Percentiles rank a stretch among this genome's conserved stretches.
Conservation (phyloP, 2,329 filamentous ascomycete species). For the Botryotinia narcissicola region DNA sequence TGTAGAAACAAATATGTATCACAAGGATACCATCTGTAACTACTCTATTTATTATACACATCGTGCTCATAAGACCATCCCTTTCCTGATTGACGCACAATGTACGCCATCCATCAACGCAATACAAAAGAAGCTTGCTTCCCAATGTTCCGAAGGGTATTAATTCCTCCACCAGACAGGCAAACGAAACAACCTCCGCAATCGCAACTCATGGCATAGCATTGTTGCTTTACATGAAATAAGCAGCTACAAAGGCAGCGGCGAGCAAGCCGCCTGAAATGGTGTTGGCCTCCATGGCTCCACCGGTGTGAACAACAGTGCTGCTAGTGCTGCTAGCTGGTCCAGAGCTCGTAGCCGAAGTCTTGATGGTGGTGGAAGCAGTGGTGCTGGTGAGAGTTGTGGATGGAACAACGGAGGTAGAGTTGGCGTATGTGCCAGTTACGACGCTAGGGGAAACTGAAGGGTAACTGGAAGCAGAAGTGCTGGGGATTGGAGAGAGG, state of each 20-base stretch:
- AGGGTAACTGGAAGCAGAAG: neutral
- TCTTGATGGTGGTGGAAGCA: neutral
- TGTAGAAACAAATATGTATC: neutral
- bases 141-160: neutral
- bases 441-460: neutral
- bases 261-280: neutral
- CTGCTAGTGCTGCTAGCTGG: neutral
- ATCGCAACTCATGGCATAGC: neutral
- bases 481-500: neutral
- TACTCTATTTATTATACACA: conserved; percentile 3
- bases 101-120: neutral
- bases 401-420: neutral
- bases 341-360: neutral
- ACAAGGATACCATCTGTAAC: neutral
- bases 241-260: neutral
- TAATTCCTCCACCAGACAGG: neutral
- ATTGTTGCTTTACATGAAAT: neutral
- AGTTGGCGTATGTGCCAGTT: neutral
- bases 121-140: neutral
- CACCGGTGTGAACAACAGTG: neutral
- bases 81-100: neutral
- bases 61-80: neutral
- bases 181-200: neutral
- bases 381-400: neutral
- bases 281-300: neutral